These are phyloP conservation scores for Naematelia encephala DNA, from an alignment of 768 basidiomycete genomes.

Conservation along the genomic window DNA sequence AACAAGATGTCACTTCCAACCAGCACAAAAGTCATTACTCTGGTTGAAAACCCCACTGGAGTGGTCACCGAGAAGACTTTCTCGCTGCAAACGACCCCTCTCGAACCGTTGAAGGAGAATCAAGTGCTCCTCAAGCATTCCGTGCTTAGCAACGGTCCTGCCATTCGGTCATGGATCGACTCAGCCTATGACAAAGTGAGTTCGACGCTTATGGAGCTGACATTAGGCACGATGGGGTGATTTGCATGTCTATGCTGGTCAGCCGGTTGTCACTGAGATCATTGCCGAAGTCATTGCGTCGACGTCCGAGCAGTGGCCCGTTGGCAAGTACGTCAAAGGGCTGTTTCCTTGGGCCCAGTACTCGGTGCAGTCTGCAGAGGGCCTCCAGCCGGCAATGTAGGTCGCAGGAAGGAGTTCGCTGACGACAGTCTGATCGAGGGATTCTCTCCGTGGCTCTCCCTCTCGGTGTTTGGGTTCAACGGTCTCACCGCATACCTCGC, in stretches of 20 bases:
- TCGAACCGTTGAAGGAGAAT: background rate
- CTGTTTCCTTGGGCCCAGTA: conserved; percentile 32
- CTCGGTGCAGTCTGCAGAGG: conserved; percentile 20
- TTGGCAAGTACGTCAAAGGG: conserved; percentile 20
- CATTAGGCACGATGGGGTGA: background rate
- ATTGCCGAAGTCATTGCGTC: conserved; percentile 33
- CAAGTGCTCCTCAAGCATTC: background rate
- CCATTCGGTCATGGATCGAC: background rate
- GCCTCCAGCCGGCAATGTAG: conserved; percentile 21
- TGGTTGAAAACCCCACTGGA: background rate
- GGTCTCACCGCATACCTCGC: conserved; percentile 44
- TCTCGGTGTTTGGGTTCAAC: conserved; percentile 19
- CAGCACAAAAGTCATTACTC: background rate
- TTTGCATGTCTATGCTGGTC: background rate
- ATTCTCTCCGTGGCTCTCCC: background rate
- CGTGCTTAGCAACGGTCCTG: background rate
- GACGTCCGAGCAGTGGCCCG: conserved; percentile 30
- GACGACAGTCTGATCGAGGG: background rate
- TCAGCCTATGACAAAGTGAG: background rate
- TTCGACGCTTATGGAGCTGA: background rate
- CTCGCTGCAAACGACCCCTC: background rate
- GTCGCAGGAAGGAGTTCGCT: conserved; percentile 4
- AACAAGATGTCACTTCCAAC: background rate
- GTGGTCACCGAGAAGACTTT: background rate
- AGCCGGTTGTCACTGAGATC: background rate